Percentiles rank a stretch among this genome's conserved stretches.
phyloP scores from a whole-genome alignment of 352 stramenopile species.

The Porosira glacialis region DNA sequence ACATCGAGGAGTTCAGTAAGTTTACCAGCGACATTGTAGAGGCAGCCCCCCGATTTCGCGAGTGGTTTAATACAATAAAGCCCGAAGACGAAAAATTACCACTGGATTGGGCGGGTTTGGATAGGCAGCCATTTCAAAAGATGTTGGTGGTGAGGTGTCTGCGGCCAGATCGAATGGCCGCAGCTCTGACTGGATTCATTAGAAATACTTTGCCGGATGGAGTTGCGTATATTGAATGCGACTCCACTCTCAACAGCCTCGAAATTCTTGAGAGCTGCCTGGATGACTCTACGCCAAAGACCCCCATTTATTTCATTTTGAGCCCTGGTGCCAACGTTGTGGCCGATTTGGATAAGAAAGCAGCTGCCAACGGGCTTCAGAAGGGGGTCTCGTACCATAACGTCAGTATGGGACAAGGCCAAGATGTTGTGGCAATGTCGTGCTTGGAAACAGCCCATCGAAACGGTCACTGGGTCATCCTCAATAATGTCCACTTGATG shows the following conservation, averaged over 20 bases:
- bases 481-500: constrained; percentile 98
- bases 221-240: constrained; percentile 91
- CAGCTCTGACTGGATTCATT: constrained; percentile 91
- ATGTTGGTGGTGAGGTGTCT: constrained; percentile 90
- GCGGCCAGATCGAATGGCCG: constrained; percentile 89
- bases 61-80: constrained; percentile 94
- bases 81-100: constrained; percentile 90
- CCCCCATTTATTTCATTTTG: constrained; percentile 95
- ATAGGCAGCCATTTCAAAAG: constrained; percentile 90
- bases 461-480: constrained; percentile 95
- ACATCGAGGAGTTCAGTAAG: constrained; percentile 95
- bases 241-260: constrained; percentile 92
- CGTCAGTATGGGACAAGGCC: constrained; percentile 95
- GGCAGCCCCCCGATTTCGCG: constrained; percentile 88
- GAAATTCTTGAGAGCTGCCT: constrained; percentile 95
- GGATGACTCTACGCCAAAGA: constrained; percentile 89
- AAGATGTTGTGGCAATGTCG: constrained; percentile 91
- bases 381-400: constrained; percentile 95
- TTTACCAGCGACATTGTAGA: constrained; percentile 94
- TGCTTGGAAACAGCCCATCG: constrained; percentile 88
- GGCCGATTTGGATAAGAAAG: constrained; percentile 90
- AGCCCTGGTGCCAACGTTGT: constrained; percentile 94
- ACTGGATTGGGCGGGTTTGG: constrained; percentile 92
- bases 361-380: constrained; percentile 91
- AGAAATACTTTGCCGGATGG: constrained; percentile 88